These are phyloP conservation scores for Nicotiana rustica DNA, from an alignment of 305 asterid genomes.

Conservation along the genomic window DNA sequence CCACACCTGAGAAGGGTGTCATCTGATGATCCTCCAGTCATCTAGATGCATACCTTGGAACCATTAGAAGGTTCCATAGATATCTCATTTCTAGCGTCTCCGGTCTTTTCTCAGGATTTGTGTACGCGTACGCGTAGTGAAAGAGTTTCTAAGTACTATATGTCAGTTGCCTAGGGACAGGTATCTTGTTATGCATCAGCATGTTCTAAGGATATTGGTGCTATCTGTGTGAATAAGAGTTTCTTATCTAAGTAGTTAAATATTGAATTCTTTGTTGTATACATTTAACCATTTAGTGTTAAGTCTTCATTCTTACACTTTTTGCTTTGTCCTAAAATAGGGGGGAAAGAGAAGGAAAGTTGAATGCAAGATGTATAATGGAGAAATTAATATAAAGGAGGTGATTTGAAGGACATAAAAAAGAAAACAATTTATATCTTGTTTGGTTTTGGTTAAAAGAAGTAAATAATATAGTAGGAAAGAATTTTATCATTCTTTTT, in stretches of 20 bases:
- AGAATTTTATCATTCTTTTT: not conserved
- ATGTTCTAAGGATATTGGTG: conserved; percentile 13
- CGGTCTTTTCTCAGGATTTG: not conserved
- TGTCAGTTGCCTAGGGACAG: not conserved
- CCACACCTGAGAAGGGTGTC: not conserved
- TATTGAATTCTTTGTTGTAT: not conserved
- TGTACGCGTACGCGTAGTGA: not conserved
- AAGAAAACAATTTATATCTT: not conserved
- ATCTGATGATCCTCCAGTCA: not conserved
- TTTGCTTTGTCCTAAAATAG: not conserved
- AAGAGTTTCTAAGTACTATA: not conserved
- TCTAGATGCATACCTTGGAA: not conserved
- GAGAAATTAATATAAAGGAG: not conserved
- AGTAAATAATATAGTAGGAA: too few relatives aligned
- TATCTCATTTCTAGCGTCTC: not conserved
- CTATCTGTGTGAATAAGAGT: not conserved
- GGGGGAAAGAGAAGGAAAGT: not conserved
- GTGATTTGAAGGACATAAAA: not conserved
- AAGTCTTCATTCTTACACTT: not conserved
- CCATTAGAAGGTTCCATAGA: not conserved
- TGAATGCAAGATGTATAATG: not conserved
- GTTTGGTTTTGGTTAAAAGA: not conserved
- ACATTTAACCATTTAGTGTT: not conserved
- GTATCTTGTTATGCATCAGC: not conserved
- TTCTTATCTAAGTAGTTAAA: conserved; percentile 16